A percentile compares a stretch with the other conserved stretches of the same genome.
phyloP scores from a whole-genome alignment of 1,284 basidiomycete species.

The Polyporus tsugae region DNA sequence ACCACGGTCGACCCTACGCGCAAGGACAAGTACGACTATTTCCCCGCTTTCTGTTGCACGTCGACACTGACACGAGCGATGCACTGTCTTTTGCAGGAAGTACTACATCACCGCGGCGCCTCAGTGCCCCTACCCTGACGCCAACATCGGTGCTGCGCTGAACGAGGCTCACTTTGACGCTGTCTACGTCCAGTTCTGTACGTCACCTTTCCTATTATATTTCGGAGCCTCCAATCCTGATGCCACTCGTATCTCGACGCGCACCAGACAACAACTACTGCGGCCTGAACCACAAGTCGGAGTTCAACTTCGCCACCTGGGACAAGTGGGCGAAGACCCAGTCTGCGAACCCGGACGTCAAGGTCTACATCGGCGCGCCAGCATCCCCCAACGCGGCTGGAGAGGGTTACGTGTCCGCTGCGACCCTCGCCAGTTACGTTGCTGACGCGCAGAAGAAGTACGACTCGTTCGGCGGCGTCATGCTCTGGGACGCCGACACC shows the following conservation, averaged over 20 bases:
- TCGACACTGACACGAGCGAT: neutral
- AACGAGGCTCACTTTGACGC: constrained; percentile 64
- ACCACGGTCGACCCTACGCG: constrained; percentile 18
- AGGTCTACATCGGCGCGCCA: constrained; percentile 68
- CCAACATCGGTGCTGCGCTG: constrained; percentile 58
- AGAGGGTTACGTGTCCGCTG: constrained; percentile 57
- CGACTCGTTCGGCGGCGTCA: constrained; percentile 71
- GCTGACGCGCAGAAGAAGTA: constrained; percentile 53
- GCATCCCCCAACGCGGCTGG: constrained; percentile 55
- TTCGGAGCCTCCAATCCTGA: neutral
- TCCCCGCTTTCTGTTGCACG: neutral
- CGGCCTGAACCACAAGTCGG: constrained; percentile 45
- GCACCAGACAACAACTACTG: constrained; percentile 66
- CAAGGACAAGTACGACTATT: constrained; percentile 25
- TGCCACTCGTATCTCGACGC: neutral
- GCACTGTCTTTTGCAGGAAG: constrained; percentile 31
- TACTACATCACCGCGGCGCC: constrained; percentile 66
- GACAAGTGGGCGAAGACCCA: constrained; percentile 65
- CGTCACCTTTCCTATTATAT: constrained; percentile 25
- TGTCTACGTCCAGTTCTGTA: constrained; percentile 66
- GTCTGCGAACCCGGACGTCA: constrained; percentile 63
- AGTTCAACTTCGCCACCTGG: constrained; percentile 58
- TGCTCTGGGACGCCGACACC: constrained; percentile 53
- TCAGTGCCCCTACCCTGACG: constrained; percentile 70
- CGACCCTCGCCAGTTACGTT: constrained; percentile 54